A percentile compares a stretch with the other conserved stretches of the same genome.
Conservation (phyloP, 345 rosid species). For the Sisymbrium altissimum region DNA sequence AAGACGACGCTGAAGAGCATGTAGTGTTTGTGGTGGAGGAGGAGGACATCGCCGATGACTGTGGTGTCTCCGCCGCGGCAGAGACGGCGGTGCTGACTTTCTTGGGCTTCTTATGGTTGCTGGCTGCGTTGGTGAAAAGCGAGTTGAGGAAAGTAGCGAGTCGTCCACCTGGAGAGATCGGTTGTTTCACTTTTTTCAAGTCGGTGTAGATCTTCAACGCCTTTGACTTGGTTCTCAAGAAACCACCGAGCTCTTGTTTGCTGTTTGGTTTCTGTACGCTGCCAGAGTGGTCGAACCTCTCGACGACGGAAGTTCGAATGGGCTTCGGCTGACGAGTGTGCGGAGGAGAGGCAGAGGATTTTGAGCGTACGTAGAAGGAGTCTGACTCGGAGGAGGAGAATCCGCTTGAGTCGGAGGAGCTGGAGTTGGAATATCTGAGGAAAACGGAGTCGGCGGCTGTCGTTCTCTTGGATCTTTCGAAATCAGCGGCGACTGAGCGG, state of each 20-base stretch:
- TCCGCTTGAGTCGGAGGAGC: slow-evolving; percentile 73
- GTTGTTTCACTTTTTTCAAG: slow-evolving; percentile 80
- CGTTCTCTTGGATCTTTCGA: slow-evolving; percentile 26
- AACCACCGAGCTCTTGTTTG: slow-evolving; percentile 41
- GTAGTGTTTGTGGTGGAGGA: slow-evolving; percentile 37
- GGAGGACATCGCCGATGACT: slow-evolving; percentile 21
- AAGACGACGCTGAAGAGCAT: slow-evolving; percentile 79
- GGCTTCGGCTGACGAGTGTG: slow-evolving; percentile 41
- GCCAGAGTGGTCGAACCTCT: slow-evolving; percentile 13
- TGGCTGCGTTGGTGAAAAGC: slow-evolving; percentile 47
- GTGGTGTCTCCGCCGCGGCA: slow-evolving; percentile 26
- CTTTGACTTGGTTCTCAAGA: slow-evolving; percentile 64
- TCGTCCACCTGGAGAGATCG: slow-evolving; percentile 80
- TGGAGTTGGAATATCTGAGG: slow-evolving; percentile 52
- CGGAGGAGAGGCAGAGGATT: slow-evolving; percentile 18
- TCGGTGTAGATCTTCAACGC: slow-evolving; percentile 83
- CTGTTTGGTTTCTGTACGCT: slow-evolving; percentile 33
- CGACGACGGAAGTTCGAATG: slow-evolving; percentile 43
- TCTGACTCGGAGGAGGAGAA: slow-evolving; percentile 83
- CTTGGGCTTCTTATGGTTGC: slow-evolving; percentile 50
- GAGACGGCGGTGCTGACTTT: slow-evolving; percentile 7
- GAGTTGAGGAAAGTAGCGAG: slow-evolving; percentile 80
- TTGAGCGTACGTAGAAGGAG: slow-evolving; percentile 37
- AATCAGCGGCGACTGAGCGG: slow-evolving; percentile 47
- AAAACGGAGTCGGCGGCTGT: slow-evolving; percentile 29